Base-by-base conservation (phyloP, 108 stramenopile species). In the Seminavis robusta region DNA sequence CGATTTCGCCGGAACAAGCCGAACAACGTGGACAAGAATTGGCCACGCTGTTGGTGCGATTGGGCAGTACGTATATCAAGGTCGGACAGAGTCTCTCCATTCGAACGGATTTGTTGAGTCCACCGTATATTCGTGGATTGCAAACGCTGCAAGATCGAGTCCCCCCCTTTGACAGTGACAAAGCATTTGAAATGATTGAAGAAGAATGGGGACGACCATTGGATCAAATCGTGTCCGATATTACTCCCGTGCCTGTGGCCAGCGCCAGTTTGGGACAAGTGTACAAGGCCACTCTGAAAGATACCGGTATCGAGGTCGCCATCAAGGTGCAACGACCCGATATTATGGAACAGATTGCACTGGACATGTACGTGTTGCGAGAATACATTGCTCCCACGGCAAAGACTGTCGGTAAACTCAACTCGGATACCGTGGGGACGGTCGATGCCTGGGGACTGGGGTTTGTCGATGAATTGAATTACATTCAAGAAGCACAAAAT, bases 311-410 rank as follows among this genome's bases (percentile, higher is more conserved):
- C 23, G 76, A 79, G 19, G 96, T 98, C 29, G 97, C 97, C 19
- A 88, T 98, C 29, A 98, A 98, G 60, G 95, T 98, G 1, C 95
- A 96, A 73, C 84, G 97, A 33, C 96, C 97, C 1, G 70, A 94
- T 36, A 92, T 96, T 43, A 83, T 88, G 60, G 69, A 85, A 37
- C 90, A 94, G 52, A 95, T 97, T 59, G 94, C 95, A 19, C 64
- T 95, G n/a, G 97, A 98, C 69, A 95, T 98, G 90, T 90, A 97
- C 59, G 52, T 96, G 33, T 71, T 96, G 31, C 80, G 95, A 2
- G 74, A 92, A 32, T 47, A 56, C 36, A 58, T 88, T 31, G 89
- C 90, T 7, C 77, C 84, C 0, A 49, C 83, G 17, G 53, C 78
- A 29, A 83, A 80, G 52, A 38, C 68, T 7, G 60, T 75, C 1